Base-by-base conservation (phyloP, 179 eudicot genomes). In the Silene coronaria region DNA sequence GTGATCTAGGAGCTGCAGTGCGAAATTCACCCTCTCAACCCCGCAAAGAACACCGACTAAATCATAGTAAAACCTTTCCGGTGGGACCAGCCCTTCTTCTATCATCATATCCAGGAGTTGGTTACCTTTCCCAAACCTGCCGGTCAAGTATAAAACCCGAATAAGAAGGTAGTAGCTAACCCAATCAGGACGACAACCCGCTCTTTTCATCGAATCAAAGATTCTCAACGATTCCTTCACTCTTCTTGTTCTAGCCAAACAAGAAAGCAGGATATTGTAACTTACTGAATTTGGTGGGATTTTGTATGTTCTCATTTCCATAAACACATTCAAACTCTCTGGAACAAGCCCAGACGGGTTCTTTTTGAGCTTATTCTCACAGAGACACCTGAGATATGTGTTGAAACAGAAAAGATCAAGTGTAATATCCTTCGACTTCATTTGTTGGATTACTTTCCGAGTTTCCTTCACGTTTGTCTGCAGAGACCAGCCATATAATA, bases 271-370 rank as follows among this genome's bases (percentile, higher is more conserved):
- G 76, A 86, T 77, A 51, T 89, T 89, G 77, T 82, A 89, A 78
- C 84, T 86, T 27, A 87, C 60, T n/a, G 89, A 82, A 64, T 81
- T 87, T 27, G 92, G 92, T 16, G 27, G 21, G 21, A 87, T 73
- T 70, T 76, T 74, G 78, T 84, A 86, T 1, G 90, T 83, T 73
- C 86, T 87, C 89, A 89, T 89, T 75, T 89, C 90, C 79, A 89
- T 83, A 78, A 89, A 78, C 77, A 87, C 90, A 72, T 89, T 89
- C 74, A 87, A 73, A 75, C 89, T 85, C 81, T 87, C 89, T 11
- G 92, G 89, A 61, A 89, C 89, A n/a, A 89, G 86, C 78, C 89
- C 92, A 1, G 89, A 87, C 8, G 89, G 88, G 34, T 89, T 89
- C 59, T 75, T 74, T 53, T 78, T 80, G n/a, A 85, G 82, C 22